A percentile compares a stretch with the other conserved stretches of the same genome.
Conservation (phyloP, 768 basidiomycete genomes). For the Tricholoma saponaceum region DNA sequence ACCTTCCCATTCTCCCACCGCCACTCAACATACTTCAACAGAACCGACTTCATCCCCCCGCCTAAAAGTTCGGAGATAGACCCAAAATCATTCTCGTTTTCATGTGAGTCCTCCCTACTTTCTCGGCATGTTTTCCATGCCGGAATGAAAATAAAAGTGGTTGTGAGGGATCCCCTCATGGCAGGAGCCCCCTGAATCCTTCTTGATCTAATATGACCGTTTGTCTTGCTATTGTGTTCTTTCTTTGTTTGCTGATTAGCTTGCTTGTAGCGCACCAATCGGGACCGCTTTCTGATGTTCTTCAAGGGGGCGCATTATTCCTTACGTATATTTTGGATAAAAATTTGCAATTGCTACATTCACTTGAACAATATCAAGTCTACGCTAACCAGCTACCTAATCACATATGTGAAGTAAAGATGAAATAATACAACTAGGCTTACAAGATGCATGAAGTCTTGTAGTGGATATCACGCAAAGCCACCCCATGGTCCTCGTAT, state of each 20-base stretch:
- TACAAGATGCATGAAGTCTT: constrained; percentile 6
- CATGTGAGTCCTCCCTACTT: constrained; percentile 20
- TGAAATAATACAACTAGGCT: constrained; percentile 11
- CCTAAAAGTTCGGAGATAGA: constrained; percentile 10
- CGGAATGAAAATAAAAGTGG: constrained; percentile 75
- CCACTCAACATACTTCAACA: background rate
- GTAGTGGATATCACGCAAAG: constrained; percentile 38
- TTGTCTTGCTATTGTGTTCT: background rate
- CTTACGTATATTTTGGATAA: background rate
- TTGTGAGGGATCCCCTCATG: constrained; percentile 59
- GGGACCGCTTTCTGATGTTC: background rate
- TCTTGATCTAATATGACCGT: constrained; percentile 94
- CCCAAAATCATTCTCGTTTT: background rate
- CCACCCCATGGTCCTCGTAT: constrained; percentile 91
- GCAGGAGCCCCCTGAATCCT: constrained; percentile 54
- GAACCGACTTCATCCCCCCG: background rate
- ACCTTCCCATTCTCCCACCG: background rate
- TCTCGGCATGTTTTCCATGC: constrained; percentile 5
- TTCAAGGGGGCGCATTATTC: background rate
- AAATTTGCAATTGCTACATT: constrained; percentile 5
- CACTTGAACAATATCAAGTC: constrained; percentile 6
- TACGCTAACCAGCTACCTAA: constrained; percentile 9
- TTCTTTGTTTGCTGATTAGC: background rate
- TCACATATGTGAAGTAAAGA: constrained; percentile 5
- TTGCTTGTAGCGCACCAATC: background rate